Evolutionary conservation across 805 yeast genomes (phyloP).

Genomic region (Suhomyces vadensis): DNA sequence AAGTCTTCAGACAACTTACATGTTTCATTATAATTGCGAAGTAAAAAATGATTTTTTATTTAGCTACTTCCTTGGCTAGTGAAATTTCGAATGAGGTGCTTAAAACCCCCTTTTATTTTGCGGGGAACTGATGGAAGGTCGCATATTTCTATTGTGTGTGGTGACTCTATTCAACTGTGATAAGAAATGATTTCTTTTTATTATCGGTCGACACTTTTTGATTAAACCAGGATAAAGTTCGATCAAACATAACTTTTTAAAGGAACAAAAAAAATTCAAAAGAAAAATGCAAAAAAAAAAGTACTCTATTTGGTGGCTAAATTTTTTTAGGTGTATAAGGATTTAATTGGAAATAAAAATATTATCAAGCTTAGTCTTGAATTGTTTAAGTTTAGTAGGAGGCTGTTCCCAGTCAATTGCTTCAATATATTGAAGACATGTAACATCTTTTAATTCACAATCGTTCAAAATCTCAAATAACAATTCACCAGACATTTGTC

Average conservation of each 20-base stretch:
- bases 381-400: conserved; percentile 5
- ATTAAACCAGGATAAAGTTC: too few species aligned
- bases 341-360: conserved; percentile 8
- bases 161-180: too few species aligned
- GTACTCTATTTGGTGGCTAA: neutral
- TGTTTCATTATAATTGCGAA: conserved; percentile 18
- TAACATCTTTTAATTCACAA: neutral
- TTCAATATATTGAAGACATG: conserved; percentile 10
- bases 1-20: conserved; percentile 29
- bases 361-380: conserved; percentile 7
- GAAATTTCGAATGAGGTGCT: neutral
- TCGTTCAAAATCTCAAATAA: conserved; percentile 40
- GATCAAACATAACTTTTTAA: too few species aligned
- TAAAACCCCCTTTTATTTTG: neutral
- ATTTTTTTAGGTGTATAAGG: neutral
- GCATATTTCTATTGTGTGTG: too few species aligned
- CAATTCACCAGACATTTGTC: conserved; percentile 43
- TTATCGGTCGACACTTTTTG: too few species aligned
- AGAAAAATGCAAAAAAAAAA: neutral
- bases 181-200: too few species aligned
- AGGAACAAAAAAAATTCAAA: neutral
- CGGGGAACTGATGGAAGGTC: too few species aligned
- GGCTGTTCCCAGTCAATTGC: conserved; percentile 17
- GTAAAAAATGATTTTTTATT: too few species aligned
- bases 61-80: too few species aligned